These are phyloP conservation scores for Anisogramma anomala DNA, from an alignment of 2,329 filamentous ascomycete genomes.

Conservation along the genomic window DNA sequence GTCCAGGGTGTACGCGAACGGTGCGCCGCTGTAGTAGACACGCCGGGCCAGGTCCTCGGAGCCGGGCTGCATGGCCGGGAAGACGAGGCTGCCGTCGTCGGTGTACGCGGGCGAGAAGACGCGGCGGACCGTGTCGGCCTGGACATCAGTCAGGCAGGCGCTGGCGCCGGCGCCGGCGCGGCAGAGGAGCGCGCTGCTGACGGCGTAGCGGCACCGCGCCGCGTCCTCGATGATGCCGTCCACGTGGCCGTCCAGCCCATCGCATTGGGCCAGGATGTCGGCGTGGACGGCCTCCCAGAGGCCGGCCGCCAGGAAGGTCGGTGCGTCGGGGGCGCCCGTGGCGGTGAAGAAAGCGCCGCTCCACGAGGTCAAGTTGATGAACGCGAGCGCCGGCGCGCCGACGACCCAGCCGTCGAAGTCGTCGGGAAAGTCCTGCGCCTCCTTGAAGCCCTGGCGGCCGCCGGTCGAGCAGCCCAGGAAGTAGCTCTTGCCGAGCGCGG, in stretches of 20 bases:
- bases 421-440: constrained; percentile 38
- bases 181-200: constrained; percentile 26
- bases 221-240: constrained; percentile 40
- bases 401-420: constrained; percentile 47
- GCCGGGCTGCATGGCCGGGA: constrained; percentile 39
- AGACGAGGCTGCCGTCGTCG: constrained; percentile 32
- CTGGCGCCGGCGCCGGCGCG: constrained; percentile 1
- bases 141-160: constrained; percentile 26
- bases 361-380: constrained; percentile 31
- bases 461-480: constrained; percentile 48
- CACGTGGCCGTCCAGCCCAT: constrained; percentile 34
- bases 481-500: constrained; percentile 34
- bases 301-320: constrained; percentile 12
- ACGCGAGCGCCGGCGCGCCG: constrained; percentile 40
- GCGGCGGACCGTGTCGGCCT: constrained; percentile 16
- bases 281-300: constrained; percentile 33
- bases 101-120: constrained; percentile 18
- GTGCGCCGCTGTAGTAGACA: constrained; percentile 28
- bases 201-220: constrained; percentile 26
- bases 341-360: constrained; percentile 37
- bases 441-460: constrained; percentile 44
- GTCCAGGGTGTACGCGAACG: constrained; percentile 32
- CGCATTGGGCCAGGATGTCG: constrained; percentile 39
- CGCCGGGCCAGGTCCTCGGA: constrained; percentile 28
- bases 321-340: constrained; percentile 29